Evolutionary conservation across 2,329 filamentous ascomycete genomes (phyloP).

Genomic region (Botrytis paeoniae): DNA sequence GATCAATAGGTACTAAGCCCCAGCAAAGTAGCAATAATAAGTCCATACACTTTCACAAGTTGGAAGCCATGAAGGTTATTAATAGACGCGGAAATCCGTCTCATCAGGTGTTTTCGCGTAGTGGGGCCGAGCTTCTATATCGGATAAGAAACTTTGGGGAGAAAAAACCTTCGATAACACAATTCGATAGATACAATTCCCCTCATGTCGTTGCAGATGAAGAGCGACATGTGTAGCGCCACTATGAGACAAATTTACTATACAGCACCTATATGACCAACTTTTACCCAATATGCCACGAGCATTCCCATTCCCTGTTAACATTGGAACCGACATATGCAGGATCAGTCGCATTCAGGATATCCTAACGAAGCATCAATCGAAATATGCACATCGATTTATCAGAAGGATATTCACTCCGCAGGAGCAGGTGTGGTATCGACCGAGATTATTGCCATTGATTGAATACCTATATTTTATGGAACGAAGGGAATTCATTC

Average conservation of each 20-base stretch:
- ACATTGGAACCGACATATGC: constrained; percentile 78
- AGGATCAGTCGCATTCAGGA: constrained; percentile 58
- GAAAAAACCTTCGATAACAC: not conserved
- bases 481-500: constrained; percentile 3
- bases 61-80: not conserved
- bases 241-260: constrained; percentile 5
- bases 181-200: not conserved
- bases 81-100: not conserved
- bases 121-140: not conserved
- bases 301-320: constrained; percentile 63
- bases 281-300: constrained; percentile 23
- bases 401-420: constrained; percentile 22
- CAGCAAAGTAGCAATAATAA: too few species aligned
- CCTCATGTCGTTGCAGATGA: not conserved
- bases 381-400: constrained; percentile 19
- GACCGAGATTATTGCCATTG: constrained; percentile 7
- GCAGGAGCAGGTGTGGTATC: constrained; percentile 3
- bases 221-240: not conserved
- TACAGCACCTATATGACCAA: constrained; percentile 9
- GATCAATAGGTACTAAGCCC: not conserved
- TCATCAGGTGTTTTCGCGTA: not conserved
- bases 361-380: constrained; percentile 20
- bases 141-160: not conserved
- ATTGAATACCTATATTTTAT: not conserved
- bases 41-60: not conserved